Evolutionary conservation across 768 basidiomycete species (phyloP).

Genomic region (Kwoniella shandongensis): DNA sequence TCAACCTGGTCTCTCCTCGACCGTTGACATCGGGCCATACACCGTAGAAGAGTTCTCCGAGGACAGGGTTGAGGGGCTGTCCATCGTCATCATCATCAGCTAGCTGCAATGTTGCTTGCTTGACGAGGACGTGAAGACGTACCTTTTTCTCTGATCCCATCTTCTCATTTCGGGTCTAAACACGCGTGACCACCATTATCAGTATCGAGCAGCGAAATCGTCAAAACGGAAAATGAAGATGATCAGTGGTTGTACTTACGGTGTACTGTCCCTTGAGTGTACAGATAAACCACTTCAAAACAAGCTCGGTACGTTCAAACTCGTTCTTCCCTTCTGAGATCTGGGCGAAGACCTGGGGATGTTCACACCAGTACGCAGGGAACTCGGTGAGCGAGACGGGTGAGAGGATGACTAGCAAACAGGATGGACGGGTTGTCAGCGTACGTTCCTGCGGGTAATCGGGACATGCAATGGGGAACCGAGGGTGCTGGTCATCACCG

Average conservation of each 20-base stretch:
- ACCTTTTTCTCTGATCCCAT: constrained; percentile 98
- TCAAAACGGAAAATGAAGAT: background rate
- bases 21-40: constrained; percentile 73
- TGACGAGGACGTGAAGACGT: too few species aligned
- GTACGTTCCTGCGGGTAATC: too few species aligned
- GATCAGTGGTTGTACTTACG: constrained; percentile 35
- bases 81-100: constrained; percentile 5
- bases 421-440: background rate
- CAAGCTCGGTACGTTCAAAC: constrained; percentile 72
- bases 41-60: constrained; percentile 84
- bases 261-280: constrained; percentile 83
- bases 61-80: constrained; percentile 91
- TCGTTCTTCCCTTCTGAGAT: constrained; percentile 75
- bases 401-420: constrained; percentile 68
- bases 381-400: constrained; percentile 89
- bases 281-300: constrained; percentile 95
- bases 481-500: too few species aligned
- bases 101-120: too few species aligned
- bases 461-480: too few species aligned
- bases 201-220: background rate
- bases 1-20: constrained; percentile 75
- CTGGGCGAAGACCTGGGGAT: constrained; percentile 80
- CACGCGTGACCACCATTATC: background rate
- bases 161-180: constrained; percentile 81
- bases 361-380: constrained; percentile 97